Evolutionary conservation across 2,329 filamentous ascomycete species (phyloP), one percentile per base, ranked within the genome.

Genomic region (Colletotrichum cereale): DNA sequence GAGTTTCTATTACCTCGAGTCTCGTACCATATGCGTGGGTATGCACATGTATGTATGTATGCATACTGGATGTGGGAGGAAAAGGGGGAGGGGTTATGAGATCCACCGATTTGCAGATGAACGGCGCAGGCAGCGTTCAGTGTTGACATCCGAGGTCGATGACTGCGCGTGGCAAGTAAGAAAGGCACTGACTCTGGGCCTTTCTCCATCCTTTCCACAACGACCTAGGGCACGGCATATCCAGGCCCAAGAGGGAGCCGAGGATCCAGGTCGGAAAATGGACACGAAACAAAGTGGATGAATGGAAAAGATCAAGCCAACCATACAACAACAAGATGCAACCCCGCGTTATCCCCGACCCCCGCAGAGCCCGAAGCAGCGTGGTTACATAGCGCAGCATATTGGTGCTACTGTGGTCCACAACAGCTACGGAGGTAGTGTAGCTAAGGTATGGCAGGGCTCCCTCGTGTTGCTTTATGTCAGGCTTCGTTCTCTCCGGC

Each of bases 301-400:
- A 7, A 24, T 2, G 18, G 42, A 18, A 18, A 21, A 26, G 29
- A 18, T n/a, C 26, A 24, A 11, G 14, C 38, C 66, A 58, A 67
- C 26, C n/a, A 57, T 2, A 29, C 16, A 14, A 5, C n/a, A n/a
- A 0, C 7, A 16, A 47, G 16, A 36, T 16, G 60, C 65, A 67
- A 62, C 57, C 42, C 68, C 68, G 68, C 57, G 44, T 62, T 62
- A 67, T 71, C 57, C 62, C 67, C 67, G 60, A n/a, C n/a, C 12
- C 21, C 44, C 29, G n/a, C 44, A 38, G 31, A 26, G 57, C 29
- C 29, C 21, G 40, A 29, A 58, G 14, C 56, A 44, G 38, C 24
- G 24, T 24, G 38, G 57, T 21, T 60, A n/a, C n/a, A n/a, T n/a
- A 61, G 40, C 40, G 57, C 57, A 8, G n/a, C n/a, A n/a, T n/a